phyloP scores from a whole-genome alignment of 352 stramenopile genomes.

The Globisporangium recalcitrans region DNA sequence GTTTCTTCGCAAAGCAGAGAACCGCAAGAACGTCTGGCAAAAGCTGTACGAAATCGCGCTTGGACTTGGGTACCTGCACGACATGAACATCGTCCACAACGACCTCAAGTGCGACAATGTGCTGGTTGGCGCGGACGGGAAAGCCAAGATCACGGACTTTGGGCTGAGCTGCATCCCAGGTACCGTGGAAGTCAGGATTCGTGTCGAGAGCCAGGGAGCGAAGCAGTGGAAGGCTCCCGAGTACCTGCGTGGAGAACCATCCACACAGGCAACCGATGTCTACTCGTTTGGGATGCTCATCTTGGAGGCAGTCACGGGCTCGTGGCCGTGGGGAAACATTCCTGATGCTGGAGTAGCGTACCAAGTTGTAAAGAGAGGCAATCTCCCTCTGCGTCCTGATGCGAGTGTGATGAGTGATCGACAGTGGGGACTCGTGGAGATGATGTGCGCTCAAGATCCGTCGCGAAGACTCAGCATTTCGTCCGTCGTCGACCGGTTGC shows the following conservation, averaged over 20 bases:
- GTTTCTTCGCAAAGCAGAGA: background rate
- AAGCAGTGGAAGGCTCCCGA: background rate
- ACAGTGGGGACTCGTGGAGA: no score
- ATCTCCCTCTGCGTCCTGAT: no score
- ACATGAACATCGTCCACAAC: conserved; percentile 17
- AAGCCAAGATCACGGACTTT: conserved; percentile 25
- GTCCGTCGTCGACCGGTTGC: no score
- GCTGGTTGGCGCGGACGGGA: conserved; percentile 17
- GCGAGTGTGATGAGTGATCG: no score
- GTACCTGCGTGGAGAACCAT: background rate
- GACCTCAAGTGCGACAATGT: conserved; percentile 24
- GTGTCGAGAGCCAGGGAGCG: background rate
- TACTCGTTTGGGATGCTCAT: background rate
- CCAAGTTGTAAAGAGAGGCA: no score
- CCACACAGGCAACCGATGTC: background rate
- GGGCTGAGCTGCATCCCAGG: conserved; percentile 1
- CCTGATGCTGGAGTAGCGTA: no score
- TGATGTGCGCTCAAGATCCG: no score
- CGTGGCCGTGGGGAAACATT: no score
- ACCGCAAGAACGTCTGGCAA: conserved; percentile 9
- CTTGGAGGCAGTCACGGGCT: background rate
- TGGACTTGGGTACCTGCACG: conserved; percentile 18
- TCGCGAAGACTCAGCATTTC: no score
- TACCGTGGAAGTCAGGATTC: background rate
- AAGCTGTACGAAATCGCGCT: conserved; percentile 21